Evolutionary conservation across 2,329 filamentous ascomycete genomes (phyloP), one percentile per base, ranked within the genome.

Genomic region (Septoria petroselini): DNA sequence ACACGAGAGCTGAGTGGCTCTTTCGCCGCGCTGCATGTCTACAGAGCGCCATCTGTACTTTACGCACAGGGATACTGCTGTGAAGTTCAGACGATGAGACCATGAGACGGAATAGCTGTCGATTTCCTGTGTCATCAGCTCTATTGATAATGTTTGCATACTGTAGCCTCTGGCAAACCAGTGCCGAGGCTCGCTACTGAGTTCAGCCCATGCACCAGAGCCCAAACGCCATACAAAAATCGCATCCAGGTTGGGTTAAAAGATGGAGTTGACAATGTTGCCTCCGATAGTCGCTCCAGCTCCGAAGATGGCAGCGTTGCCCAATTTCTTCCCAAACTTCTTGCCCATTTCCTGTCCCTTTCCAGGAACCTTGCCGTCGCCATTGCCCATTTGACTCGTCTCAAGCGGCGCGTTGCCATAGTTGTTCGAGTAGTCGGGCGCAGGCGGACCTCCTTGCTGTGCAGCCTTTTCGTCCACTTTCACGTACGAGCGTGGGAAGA

Each of bases 401-500:
- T 87, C 86, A 71, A 93, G 80, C 51, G 90, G 89, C 71, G 86
- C 83, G 60, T 85, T 68, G 7, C 64, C 59, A 38, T 65, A 66
- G 79, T 82, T 69, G 80, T 82, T 65, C 79, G 76, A 7, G 55
- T 81, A 68, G 79, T 81, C 64, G 75, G 75, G 66, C 79, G 76
- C 5, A 53, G 48, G 34, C 25, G 54, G 48, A 48, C 53, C 62
- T 41, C 67, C 72, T 51, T 65, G 69, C 61, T 65, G 68, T 54
- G 73, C 61, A 45, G 68, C 59, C 68, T 85, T 83, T 59, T 85
- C 77, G 61, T 91, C 83, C 43, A 88, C 75, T 56, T 75, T 78
- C 41, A 95, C 91, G 67, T 97, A 97, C 68, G 81, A 89, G 61
- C 85, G 82, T n/a, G 91, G 91, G 78, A 97, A 97, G 68, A 97